Base-by-base conservation (phyloP, 768 basidiomycete species). In the Gymnopilus dilepis region DNA sequence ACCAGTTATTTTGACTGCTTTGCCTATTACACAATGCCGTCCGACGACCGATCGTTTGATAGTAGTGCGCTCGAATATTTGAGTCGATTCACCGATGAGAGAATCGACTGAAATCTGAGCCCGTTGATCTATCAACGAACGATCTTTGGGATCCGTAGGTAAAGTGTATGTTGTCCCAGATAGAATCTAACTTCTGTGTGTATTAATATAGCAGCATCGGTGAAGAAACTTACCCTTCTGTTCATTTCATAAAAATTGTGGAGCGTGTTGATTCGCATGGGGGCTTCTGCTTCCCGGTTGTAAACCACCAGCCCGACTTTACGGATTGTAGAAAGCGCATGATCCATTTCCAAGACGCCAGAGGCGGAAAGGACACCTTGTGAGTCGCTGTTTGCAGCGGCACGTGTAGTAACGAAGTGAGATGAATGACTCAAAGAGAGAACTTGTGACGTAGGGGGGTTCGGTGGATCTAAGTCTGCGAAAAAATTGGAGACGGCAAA, bases 91-190 rank as follows among this genome's bases (percentile, higher is more conserved):
- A 1, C 92, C 95, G 19, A 97, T 81, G 56, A 92, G 83, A 2
- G 89, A 90, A 72, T 97, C 94, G 6, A 81, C 73, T 1, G 94
- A 95, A 61, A 95, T 92, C 66, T 92, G 91, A 2, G 91, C 89
- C 66, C 88, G 91, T 12, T 87, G 80, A 68, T 95, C 91, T 52
- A 96, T 91, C 45, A 91, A 79, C 3, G 84, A 80, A 33, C 86
- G 82, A 65, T 84, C 84, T 70, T 86, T 85, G 0, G 86, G 83
- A 62, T 89, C 85, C 4, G 81, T 80, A 0, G 88, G 86, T 4
- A 87, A 74, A 19, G 77, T 73, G 56, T 86, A 90, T 8, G 81
- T 77, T 3, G 80, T 76, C 43, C 79, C 77, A 5, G 80, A 75
- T 30, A 89, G 77, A 61, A 87, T 80, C 90, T 88, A n/a, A 63